Conservation (phyloP, 2,329 filamentous ascomycete genomes). For the Cercospora sojina region DNA sequence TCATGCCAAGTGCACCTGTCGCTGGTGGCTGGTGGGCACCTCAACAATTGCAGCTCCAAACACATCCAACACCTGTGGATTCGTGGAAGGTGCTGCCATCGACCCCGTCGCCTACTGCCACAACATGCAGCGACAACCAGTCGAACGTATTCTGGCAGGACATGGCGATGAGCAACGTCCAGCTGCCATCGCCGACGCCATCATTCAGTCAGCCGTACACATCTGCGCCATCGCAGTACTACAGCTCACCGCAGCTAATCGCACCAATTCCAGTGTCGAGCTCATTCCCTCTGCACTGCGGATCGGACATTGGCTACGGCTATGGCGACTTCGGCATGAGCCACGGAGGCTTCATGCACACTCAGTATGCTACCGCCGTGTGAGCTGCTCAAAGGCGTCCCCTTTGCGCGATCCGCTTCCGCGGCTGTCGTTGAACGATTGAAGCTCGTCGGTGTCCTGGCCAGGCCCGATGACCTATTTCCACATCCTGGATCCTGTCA, state of each 20-base stretch:
- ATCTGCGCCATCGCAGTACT: constrained; percentile 60
- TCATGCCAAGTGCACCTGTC: constrained; percentile 72
- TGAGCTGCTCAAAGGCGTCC: constrained; percentile 62
- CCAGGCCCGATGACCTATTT: constrained; percentile 39
- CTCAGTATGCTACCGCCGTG: constrained; percentile 71
- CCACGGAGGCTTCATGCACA: constrained; percentile 73
- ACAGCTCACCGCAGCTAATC: constrained; percentile 72
- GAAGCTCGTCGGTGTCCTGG: constrained; percentile 42
- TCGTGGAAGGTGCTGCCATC: constrained; percentile 90
- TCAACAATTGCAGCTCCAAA: constrained; percentile 59
- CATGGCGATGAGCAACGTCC: constrained; percentile 70
- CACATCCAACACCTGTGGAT: constrained; percentile 71
- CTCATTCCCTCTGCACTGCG: constrained; percentile 80
- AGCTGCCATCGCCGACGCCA: constrained; percentile 73
- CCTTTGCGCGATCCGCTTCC: constrained; percentile 31
- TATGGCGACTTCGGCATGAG: constrained; percentile 84
- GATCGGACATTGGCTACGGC: constrained; percentile 61
- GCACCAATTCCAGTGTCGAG: constrained; percentile 80
- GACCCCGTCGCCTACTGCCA: constrained; percentile 69
- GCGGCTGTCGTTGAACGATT: constrained; percentile 27
- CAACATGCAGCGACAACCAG: constrained; percentile 70
- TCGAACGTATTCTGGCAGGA: constrained; percentile 74
- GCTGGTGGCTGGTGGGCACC: constrained; percentile 80
- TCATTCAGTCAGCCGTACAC: constrained; percentile 77
- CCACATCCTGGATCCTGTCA: constrained; percentile 23